phyloP scores from a whole-genome alignment of 352 stramenopile genomes.

The Globisporangium mamillatum region DNA sequence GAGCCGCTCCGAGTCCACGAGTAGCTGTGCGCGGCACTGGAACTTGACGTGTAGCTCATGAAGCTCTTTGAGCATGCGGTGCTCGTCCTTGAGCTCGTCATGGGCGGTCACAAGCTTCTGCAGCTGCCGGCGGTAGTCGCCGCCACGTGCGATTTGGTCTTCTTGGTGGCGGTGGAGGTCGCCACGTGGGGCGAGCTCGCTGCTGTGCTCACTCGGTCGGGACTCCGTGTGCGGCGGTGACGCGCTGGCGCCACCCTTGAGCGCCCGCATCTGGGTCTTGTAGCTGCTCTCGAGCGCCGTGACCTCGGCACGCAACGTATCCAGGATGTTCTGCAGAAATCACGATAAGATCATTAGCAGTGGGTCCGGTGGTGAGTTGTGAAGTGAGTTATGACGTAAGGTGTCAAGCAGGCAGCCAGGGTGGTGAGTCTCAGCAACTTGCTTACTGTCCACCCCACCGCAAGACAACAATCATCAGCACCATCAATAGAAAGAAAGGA shows the following conservation, averaged over 20 bases:
- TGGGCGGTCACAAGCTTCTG: slow-evolving; percentile 23
- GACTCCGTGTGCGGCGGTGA: neutral
- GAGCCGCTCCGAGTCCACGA: slow-evolving; percentile 14
- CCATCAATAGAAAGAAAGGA: neutral
- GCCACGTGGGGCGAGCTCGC: neutral
- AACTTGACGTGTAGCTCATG: slow-evolving; percentile 24
- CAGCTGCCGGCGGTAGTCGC: slow-evolving; percentile 3
- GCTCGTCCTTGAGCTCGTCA: slow-evolving; percentile 22
- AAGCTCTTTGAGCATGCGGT: slow-evolving; percentile 19
- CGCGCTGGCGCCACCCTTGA: slow-evolving; percentile 4
- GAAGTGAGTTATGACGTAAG: neutral
- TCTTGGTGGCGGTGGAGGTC: neutral
- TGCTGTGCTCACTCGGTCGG: neutral
- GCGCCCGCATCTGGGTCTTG: slow-evolving; percentile 18
- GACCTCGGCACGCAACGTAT: slow-evolving; percentile 28
- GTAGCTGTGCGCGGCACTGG: slow-evolving; percentile 28
- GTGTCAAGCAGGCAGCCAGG: neutral
- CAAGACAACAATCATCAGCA: neutral
- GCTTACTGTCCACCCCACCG: neutral
- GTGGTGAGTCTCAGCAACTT: neutral
- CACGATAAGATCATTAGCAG: neutral
- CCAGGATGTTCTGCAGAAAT: slow-evolving; percentile 22
- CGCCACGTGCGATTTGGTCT: neutral
- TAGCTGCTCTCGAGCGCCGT: slow-evolving; percentile 26
- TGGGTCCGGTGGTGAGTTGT: neutral